A percentile compares a stretch with the other conserved stretches of the same genome.
Evolutionary conservation across 108 stramenopile genomes (phyloP).

Genomic region (Conticribra guillardii): DNA sequence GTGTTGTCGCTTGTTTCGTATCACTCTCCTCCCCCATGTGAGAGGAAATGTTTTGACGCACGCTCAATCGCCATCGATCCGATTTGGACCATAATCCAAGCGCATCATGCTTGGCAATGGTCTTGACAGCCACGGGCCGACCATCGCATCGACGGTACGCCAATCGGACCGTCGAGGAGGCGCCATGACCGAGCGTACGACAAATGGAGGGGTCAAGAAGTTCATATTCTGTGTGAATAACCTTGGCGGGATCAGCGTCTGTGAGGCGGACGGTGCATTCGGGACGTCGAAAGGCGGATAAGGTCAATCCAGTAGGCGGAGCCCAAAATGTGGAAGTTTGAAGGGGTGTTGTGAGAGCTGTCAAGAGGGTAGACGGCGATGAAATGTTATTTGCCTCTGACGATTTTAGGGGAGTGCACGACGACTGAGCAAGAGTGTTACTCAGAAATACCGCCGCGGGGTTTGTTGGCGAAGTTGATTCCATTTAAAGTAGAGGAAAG

Average conservation of each 20-base stretch:
- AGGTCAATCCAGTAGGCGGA: constrained; percentile 50
- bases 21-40: constrained; percentile 29
- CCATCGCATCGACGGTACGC: constrained; percentile 60
- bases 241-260: constrained; percentile 55
- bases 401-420: background rate
- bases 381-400: background rate
- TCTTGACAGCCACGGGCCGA: constrained; percentile 79
- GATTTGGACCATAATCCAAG: constrained; percentile 66
- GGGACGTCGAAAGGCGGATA: constrained; percentile 76
- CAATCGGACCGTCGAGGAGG: constrained; percentile 78
- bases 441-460: background rate
- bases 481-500: too few species aligned
- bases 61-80: constrained; percentile 33
- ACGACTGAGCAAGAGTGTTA: background rate
- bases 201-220: constrained; percentile 58
- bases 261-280: constrained; percentile 74
- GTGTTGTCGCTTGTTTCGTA: constrained; percentile 20
- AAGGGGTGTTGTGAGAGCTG: background rate
- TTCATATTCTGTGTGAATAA: constrained; percentile 74
- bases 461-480: background rate
- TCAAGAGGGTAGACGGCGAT: background rate
- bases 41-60: constrained; percentile 6
- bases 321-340: constrained; percentile 4
- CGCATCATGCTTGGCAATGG: constrained; percentile 85
- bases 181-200: constrained; percentile 83